Base-by-base conservation (phyloP, 2,329 filamentous ascomycete genomes). In the Colletotrichum sp. region DNA sequence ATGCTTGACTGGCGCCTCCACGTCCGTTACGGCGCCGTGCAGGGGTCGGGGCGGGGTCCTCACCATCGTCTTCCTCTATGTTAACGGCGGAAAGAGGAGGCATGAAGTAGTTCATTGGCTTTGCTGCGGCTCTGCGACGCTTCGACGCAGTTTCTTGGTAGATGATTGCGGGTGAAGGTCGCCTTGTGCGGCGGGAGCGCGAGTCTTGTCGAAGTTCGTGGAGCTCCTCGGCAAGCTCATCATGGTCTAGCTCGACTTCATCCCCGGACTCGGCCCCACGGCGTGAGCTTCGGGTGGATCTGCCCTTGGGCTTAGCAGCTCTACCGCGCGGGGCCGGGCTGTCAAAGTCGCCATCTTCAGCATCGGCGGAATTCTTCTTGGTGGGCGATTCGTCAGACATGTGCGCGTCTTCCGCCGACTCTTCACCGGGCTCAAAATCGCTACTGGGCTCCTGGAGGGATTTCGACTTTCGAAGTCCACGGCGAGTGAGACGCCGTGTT, bases 61-160 rank as follows among this genome's bases (percentile, higher is more conserved):
- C 91, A 62, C 91, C 93, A 34, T 94, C 94, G 69, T 93, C 94
- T 79, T 98, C 95, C n/a, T 93, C 90, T 2, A 95, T 90, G 55
- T 93, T 90, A 22, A 84, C 85, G 9, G 85, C 83, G 12, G 85
- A 85, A 55, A 96, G 92, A 1, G 95, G 93, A 59, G 95, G 92
- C 81, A 98, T 95, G 73, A 94, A 94, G 84, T 99, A 99, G 83
- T 98, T 95, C 34, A 97, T 94, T 64, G 91, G 90, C 79, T 94
- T 93, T 39, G 91, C 84, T 69, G 92, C 87, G 32, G 88, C 86
- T 32, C 91, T 89, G 55, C 90, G 88, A 62, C 90, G 88, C 70
- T 88, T 88, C 24, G 87, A 84, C 6, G 82, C 82, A 10, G 84
- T 86, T 78, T 91, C 85, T 85, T 94, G 88, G 81, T 94, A 90